Conservation (phyloP, 2,329 filamentous ascomycete species). For the Curvularia eragrostidis region DNA sequence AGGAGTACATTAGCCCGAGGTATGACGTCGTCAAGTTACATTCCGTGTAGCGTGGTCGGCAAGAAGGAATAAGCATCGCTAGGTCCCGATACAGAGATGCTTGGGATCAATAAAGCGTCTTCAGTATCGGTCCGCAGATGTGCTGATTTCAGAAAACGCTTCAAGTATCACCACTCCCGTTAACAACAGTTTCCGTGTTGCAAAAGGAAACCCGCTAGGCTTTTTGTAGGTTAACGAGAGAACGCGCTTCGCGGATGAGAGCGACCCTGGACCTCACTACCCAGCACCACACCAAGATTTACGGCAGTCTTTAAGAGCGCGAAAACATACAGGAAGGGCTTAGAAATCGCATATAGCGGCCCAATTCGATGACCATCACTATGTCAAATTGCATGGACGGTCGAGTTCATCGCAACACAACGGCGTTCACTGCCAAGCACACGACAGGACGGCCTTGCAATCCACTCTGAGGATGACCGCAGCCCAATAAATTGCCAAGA, state of each 20-base stretch:
- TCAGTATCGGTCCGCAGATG: neutral
- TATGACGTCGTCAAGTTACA: constrained; percentile 10
- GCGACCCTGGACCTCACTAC: neutral
- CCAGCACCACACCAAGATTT: neutral
- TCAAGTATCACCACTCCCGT: neutral
- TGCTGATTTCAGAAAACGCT: neutral
- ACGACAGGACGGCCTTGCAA: neutral
- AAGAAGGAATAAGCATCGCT: neutral
- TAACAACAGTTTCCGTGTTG: neutral
- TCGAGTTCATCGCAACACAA: neutral
- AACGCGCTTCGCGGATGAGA: neutral
- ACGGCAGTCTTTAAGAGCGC: neutral
- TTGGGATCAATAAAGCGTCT: neutral
- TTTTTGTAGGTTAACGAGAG: neutral
- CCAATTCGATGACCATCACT: neutral
- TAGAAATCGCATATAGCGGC: too few relatives aligned
- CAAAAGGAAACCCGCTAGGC: neutral
- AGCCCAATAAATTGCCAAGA: neutral
- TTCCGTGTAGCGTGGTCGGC: neutral
- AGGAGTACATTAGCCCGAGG: constrained; percentile 1
- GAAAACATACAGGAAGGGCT: neutral
- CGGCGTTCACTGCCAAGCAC: neutral
- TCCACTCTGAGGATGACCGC: neutral
- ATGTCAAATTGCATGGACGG: neutral
- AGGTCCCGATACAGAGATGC: neutral